These are phyloP conservation scores for Pestalotiopsis sp. DNA, from an alignment of 2,329 filamentous ascomycete species.

Conservation along the genomic window DNA sequence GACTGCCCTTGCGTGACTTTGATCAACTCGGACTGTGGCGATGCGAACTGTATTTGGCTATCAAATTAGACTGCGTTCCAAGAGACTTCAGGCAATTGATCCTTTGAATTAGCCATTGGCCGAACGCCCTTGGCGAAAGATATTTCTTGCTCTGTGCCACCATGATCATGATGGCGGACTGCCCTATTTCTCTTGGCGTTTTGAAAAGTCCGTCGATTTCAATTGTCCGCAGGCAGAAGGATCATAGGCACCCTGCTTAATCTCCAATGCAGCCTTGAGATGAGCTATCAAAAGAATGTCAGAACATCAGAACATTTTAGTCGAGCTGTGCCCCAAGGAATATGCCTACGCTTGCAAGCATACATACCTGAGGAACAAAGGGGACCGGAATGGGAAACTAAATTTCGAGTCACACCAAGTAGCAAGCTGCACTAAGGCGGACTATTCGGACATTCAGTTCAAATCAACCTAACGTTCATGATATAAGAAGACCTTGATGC, in stretches of 20 bases:
- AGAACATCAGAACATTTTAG: not conserved
- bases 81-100: not conserved
- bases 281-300: not conserved
- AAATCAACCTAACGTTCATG: not conserved
- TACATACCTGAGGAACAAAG: not conserved
- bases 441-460: conserved; percentile 5
- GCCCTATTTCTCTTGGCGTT: not conserved
- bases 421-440: not conserved
- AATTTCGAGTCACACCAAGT: not conserved
- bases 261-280: not conserved
- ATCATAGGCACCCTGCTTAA: not conserved
- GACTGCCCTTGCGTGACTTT: too few relatives aligned
- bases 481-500: not conserved
- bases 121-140: not conserved
- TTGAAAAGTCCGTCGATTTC: not conserved
- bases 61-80: not conserved
- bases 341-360: not conserved
- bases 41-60: not conserved
- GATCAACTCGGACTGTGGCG: not conserved
- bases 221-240: not conserved
- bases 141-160: too few relatives aligned
- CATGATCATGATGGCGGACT: not conserved
- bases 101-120: not conserved
- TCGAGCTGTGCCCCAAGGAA: not conserved
- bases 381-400: not conserved